Evolutionary conservation across 2,329 filamentous ascomycete genomes (phyloP).

Genomic region (Diaporthe capsici): DNA sequence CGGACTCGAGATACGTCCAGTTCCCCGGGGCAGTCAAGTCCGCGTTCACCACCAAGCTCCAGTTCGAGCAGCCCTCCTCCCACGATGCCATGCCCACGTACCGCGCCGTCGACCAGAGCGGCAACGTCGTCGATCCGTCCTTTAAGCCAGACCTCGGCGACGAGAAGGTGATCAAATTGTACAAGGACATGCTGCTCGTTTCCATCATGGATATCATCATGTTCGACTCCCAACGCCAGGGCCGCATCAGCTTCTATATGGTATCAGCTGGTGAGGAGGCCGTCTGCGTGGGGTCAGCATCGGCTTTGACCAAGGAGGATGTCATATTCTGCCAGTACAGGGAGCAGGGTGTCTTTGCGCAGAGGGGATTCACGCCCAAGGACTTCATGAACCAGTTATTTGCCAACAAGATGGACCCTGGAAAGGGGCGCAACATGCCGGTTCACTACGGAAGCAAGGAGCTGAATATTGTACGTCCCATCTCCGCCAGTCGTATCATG

Average conservation of each 20-base stretch:
- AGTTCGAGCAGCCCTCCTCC: conserved; percentile 81
- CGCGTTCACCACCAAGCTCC: conserved; percentile 86
- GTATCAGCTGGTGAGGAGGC: conserved; percentile 96
- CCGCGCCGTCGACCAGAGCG: conserved; percentile 91
- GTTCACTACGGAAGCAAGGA: conserved; percentile 92
- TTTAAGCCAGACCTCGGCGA: conserved; percentile 79
- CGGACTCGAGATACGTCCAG: conserved; percentile 69
- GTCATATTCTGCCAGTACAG: conserved; percentile 96
- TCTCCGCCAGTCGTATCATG: background rate
- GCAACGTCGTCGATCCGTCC: conserved; percentile 81
- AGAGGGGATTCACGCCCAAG: conserved; percentile 87
- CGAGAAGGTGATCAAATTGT: conserved; percentile 70
- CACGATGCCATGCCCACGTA: conserved; percentile 89
- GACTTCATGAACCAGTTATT: conserved; percentile 98
- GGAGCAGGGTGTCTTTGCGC: conserved; percentile 90
- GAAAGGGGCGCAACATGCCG: conserved; percentile 93
- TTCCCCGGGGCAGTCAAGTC: conserved; percentile 98
- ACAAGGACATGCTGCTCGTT: conserved; percentile 75
- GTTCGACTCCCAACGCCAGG: conserved; percentile 97
- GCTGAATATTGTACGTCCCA: conserved; percentile 80
- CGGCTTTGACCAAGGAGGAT: conserved; percentile 85
- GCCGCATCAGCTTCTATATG: conserved; percentile 97
- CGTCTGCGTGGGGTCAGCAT: conserved; percentile 89
- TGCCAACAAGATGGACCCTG: conserved; percentile 84
- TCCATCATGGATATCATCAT: conserved; percentile 97